Evolutionary conservation across 306 rosid species (phyloP).

Genomic region (Quercus gilva): DNA sequence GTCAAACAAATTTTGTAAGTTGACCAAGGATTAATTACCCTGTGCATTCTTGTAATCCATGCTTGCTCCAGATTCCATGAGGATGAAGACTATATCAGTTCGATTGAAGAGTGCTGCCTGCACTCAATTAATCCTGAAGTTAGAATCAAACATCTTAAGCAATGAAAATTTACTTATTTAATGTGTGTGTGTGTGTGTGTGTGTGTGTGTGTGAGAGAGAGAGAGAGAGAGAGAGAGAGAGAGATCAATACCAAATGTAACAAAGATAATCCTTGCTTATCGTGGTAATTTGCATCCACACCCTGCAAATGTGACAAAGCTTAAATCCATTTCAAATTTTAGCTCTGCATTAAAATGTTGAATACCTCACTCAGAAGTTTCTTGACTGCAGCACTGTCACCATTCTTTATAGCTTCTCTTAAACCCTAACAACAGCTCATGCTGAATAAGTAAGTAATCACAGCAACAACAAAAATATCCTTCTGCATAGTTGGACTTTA

Average conservation of each 20-base stretch:
- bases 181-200: background rate
- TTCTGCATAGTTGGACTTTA: conserved; percentile 9
- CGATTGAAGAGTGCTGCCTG: conserved; percentile 96
- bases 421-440: conserved; percentile 57
- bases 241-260: conserved; percentile 76
- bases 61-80: conserved; percentile 93
- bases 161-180: background rate
- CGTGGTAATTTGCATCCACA: conserved; percentile 88
- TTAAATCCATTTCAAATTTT: conserved; percentile 21
- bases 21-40: conserved; percentile 47
- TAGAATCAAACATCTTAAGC: conserved; percentile 12
- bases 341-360: background rate
- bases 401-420: conserved; percentile 95
- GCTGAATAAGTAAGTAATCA: conserved; percentile 18
- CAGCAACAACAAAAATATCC: conserved; percentile 3
- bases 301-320: conserved; percentile 66
- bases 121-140: conserved; percentile 30
- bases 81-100: conserved; percentile 85
- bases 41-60: conserved; percentile 87
- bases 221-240: conserved; percentile 7
- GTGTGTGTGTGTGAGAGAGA: no score
- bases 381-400: conserved; percentile 75
- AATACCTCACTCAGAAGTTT: conserved; percentile 82
- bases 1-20: background rate
- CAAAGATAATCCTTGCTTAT: conserved; percentile 87